Evolutionary conservation across 371 early-diverging fungal genomes (phyloP), one percentile per base, ranked within the genome.

Genomic region (Cokeromyces recurvatus): DNA sequence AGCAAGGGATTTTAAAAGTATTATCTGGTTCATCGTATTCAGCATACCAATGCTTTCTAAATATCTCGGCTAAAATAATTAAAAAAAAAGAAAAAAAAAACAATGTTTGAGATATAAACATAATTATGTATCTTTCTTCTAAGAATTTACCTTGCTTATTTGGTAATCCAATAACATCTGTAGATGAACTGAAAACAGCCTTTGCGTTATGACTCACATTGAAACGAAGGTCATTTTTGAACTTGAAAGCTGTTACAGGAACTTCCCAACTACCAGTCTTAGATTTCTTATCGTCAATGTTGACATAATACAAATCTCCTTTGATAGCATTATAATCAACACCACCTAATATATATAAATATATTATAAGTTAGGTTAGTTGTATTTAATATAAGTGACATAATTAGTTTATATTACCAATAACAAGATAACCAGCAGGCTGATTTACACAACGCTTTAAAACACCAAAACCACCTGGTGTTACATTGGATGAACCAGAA

Each of bases 41-140:
- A 32, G 68, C 66, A 43, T 66, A 66, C 57, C 64, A 68, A 21
- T 47, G 56, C 12, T 67, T 50, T 37, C 57, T 36, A 53, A 74
- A 70, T 43, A 68, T 43, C n/a, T 70, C 64, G 32, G 74, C 74
- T 67, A 57, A n/a, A n/a, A n/a, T n/a, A n/a, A n/a, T n/a, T n/a
- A n/a, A n/a, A n/a, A n/a, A n/a, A n/a, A n/a, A n/a, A n/a, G n/a
- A n/a, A n/a, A n/a, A n/a, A n/a, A n/a, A n/a, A n/a, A n/a, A n/a
- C n/a, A n/a, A n/a, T n/a, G n/a, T n/a, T n/a, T n/a, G n/a, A n/a
- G n/a, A n/a, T n/a, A n/a, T n/a, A n/a, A n/a, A n/a, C n/a, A n/a
- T n/a, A n/a, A n/a, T n/a, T n/a, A n/a, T n/a, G n/a, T n/a, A n/a
- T n/a, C n/a, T n/a, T n/a, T n/a, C n/a, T n/a, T n/a, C n/a, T n/a